phyloP scores from a whole-genome alignment of 2,329 filamentous ascomycete species.

The Aureobasidium mangrovei region DNA sequence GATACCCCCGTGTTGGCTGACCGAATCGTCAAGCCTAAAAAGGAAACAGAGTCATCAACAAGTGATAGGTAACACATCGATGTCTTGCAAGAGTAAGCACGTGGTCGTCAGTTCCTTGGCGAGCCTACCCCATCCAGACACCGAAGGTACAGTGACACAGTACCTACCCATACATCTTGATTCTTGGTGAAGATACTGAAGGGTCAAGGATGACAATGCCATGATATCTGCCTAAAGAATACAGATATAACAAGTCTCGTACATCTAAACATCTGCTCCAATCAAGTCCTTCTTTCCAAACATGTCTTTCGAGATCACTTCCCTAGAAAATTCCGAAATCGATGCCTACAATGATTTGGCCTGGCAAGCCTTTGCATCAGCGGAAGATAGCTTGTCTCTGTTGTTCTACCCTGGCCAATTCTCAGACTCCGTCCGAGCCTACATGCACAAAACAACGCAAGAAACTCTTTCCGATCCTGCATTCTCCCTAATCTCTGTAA shows the following conservation, averaged over 20 bases:
- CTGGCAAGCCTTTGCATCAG: slow-evolving; percentile 14
- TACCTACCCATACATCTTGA: too few relatives aligned
- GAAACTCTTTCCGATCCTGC: not conserved
- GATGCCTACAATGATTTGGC: slow-evolving; percentile 13
- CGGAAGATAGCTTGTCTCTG: slow-evolving; percentile 12
- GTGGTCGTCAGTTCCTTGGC: too few relatives aligned
- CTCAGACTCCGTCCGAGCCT: slow-evolving; percentile 5
- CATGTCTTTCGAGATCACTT: slow-evolving; percentile 10
- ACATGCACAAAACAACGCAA: not conserved
- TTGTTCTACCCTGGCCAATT: slow-evolving; percentile 16
- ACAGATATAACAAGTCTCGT: too few relatives aligned
- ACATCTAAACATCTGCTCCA: too few relatives aligned
- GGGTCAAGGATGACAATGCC: too few relatives aligned
- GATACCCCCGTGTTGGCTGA: too few relatives aligned
- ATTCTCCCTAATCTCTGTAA: slow-evolving; percentile 13
- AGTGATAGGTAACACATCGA: too few relatives aligned
- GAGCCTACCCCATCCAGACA: not conserved
- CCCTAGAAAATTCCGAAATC: slow-evolving; percentile 12
- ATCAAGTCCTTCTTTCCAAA: not conserved
- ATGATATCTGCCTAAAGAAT: too few relatives aligned
- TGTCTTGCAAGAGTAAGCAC: too few relatives aligned
- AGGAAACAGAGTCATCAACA: too few relatives aligned
- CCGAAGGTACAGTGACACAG: not conserved
- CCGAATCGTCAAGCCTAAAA: too few relatives aligned
- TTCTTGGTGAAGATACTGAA: too few relatives aligned